Evolutionary conservation across 176 grass and related monocot genomes (phyloP).

Genomic region (Carex scoparia): DNA sequence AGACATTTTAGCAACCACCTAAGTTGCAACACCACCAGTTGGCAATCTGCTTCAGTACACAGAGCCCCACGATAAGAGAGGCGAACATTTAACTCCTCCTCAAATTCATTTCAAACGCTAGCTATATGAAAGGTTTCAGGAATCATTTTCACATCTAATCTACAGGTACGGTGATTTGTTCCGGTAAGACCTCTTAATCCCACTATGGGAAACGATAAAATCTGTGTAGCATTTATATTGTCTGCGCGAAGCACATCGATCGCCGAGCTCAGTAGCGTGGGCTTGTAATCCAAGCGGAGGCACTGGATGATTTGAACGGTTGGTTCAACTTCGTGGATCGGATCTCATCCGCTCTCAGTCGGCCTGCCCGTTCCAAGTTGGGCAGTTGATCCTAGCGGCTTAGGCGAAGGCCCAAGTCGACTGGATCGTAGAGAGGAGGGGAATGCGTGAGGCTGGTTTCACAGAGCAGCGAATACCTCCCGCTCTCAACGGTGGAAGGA

Average conservation of each 20-base stretch:
- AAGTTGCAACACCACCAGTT: no score
- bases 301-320: not conserved
- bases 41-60: no score
- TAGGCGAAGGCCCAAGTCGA: not conserved
- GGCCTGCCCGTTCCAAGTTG: not conserved
- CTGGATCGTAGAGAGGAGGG: constrained; percentile 21
- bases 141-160: no score
- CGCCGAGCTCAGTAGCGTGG: not conserved
- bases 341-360: not conserved
- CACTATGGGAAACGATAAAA: no score
- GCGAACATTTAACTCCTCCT: no score
- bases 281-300: not conserved
- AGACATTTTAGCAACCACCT: no score
- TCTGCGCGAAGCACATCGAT: not conserved
- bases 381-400: not conserved
- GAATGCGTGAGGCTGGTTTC: constrained; percentile 36
- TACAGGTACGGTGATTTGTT: no score
- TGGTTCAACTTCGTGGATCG: not conserved
- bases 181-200: no score
- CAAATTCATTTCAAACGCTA: no score
- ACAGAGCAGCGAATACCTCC: constrained; percentile 39
- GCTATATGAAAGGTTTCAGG: no score
- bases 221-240: no score
- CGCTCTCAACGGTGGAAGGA: constrained; percentile 29
- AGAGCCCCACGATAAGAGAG: no score